Evolutionary conservation across 2,329 filamentous ascomycete genomes (phyloP).

Genomic region (Alternaria brassicae): DNA sequence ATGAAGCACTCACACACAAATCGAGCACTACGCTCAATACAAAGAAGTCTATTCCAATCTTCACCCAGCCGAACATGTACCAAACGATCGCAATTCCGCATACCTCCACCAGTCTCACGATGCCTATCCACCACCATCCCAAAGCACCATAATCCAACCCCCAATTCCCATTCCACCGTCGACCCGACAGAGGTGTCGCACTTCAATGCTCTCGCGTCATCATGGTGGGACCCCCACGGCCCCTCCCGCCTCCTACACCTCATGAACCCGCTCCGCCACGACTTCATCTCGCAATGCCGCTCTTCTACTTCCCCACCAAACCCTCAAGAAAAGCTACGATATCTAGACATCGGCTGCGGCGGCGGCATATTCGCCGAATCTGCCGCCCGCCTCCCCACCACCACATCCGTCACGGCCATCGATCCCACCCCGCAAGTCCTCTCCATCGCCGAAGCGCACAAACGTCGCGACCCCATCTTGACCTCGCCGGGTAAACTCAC

Average conservation of each 20-base stretch:
- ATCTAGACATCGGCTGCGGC: conserved; percentile 93
- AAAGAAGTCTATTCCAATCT: neutral
- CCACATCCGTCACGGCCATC: conserved; percentile 73
- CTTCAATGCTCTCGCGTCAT: conserved; percentile 90
- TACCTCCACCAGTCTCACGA: conserved; percentile 17
- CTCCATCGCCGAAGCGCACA: conserved; percentile 76
- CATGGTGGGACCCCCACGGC: conserved; percentile 97
- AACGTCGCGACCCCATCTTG: conserved; percentile 74
- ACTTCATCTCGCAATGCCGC: conserved; percentile 81
- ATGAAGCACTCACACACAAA: conserved; percentile 22
- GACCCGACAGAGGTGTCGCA: conserved; percentile 90
- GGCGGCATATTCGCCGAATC: conserved; percentile 96
- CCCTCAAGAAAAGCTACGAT: conserved; percentile 61
- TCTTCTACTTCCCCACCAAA: conserved; percentile 49
- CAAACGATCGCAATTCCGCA: neutral
- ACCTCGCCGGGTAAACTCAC: conserved; percentile 62
- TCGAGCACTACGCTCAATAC: conserved; percentile 20
- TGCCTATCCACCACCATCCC: conserved; percentile 24
- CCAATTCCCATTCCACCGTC: conserved; percentile 55
- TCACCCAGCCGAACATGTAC: neutral
- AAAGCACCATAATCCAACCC: conserved; percentile 23
- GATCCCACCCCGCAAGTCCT: conserved; percentile 79
- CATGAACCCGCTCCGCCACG: conserved; percentile 96
- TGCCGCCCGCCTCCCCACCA: conserved; percentile 72
- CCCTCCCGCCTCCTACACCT: conserved; percentile 91